Conservation (phyloP, 1,139 yeast species). For the Citeromyces siamensis region DNA sequence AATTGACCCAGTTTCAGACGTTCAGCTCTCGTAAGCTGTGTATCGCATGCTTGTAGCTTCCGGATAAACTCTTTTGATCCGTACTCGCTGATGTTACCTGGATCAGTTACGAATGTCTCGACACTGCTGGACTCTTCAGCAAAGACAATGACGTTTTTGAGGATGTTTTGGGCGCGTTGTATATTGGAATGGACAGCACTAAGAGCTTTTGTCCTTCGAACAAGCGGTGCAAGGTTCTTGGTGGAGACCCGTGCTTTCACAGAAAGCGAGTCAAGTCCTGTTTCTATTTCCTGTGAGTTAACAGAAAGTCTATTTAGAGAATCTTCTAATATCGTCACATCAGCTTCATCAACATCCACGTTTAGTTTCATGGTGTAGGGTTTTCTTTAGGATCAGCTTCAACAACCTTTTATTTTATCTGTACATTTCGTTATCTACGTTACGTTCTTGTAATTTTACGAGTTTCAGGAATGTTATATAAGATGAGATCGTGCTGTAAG, state of each 20-base stretch:
- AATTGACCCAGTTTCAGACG: conserved; percentile 27
- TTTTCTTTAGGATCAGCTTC: too few relatives aligned
- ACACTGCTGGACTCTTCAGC: conserved; percentile 47
- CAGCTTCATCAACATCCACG: conserved; percentile 70
- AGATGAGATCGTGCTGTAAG: too few relatives aligned
- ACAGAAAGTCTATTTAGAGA: conserved; percentile 48
- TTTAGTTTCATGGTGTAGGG: conserved; percentile 1
- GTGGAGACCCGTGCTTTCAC: conserved; percentile 51
- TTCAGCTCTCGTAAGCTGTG: conserved; percentile 25
- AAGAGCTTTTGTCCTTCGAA: conserved; percentile 47
- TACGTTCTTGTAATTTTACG: too few relatives aligned
- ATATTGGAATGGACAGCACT: conserved; percentile 45
- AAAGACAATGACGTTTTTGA: conserved; percentile 51
- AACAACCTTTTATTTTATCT: too few relatives aligned
- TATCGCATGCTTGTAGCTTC: conserved; percentile 23
- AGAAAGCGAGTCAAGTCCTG: conserved; percentile 44
- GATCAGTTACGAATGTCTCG: conserved; percentile 27
- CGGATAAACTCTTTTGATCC: conserved; percentile 28
- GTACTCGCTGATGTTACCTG: conserved; percentile 22
- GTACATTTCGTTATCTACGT: too few relatives aligned
- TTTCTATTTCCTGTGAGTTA: conserved; percentile 42
- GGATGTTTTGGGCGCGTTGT: conserved; percentile 44
- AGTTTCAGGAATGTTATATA: too few relatives aligned
- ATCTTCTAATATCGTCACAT: conserved; percentile 71
- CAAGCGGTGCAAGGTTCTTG: conserved; percentile 56